These are phyloP conservation scores for Fusarium sp. DNA, from an alignment of 2,329 filamentous ascomycete genomes.

Conservation along the genomic window DNA sequence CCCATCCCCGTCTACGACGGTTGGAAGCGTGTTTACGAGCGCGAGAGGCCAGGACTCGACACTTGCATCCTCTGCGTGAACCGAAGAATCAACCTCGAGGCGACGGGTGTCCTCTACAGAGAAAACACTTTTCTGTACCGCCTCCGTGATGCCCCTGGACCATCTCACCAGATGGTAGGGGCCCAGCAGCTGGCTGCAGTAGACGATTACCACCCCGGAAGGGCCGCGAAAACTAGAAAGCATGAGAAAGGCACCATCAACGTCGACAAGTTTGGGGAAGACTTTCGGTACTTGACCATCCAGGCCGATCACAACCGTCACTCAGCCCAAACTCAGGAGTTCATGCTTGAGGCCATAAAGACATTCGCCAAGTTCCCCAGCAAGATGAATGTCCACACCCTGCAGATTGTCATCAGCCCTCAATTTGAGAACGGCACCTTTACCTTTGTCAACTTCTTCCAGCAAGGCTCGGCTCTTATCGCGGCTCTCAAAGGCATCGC, in stretches of 20 bases:
- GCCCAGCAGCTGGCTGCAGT: constrained; percentile 33
- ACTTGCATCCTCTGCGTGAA: constrained; percentile 54
- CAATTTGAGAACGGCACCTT: constrained; percentile 33
- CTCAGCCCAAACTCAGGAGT: constrained; percentile 34
- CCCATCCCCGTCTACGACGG: constrained; percentile 50
- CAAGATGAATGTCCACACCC: constrained; percentile 51
- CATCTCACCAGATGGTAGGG: constrained; percentile 20
- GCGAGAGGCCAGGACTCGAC: constrained; percentile 47
- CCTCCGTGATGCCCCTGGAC: constrained; percentile 52
- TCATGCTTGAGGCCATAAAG: constrained; percentile 53
- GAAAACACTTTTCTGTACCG: constrained; percentile 62
- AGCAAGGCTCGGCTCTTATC: constrained; percentile 43
- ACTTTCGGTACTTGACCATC: constrained; percentile 57
- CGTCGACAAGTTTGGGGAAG: constrained; percentile 50
- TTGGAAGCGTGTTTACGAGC: constrained; percentile 51
- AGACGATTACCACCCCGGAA: constrained; percentile 14
- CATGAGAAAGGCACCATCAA: constrained; percentile 46
- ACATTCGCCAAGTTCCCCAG: constrained; percentile 47
- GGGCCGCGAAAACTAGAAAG: neutral
- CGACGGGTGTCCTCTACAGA: constrained; percentile 58
- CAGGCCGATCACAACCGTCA: constrained; percentile 57
- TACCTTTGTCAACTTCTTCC: constrained; percentile 55
- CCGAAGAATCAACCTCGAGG: constrained; percentile 51
- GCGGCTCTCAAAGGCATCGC: constrained; percentile 48
- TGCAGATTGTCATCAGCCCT: constrained; percentile 57